Evolutionary conservation across 257 asterid genomes (phyloP), one percentile per base, ranked within the genome.

Genomic region (Voacanga thouarsii): DNA sequence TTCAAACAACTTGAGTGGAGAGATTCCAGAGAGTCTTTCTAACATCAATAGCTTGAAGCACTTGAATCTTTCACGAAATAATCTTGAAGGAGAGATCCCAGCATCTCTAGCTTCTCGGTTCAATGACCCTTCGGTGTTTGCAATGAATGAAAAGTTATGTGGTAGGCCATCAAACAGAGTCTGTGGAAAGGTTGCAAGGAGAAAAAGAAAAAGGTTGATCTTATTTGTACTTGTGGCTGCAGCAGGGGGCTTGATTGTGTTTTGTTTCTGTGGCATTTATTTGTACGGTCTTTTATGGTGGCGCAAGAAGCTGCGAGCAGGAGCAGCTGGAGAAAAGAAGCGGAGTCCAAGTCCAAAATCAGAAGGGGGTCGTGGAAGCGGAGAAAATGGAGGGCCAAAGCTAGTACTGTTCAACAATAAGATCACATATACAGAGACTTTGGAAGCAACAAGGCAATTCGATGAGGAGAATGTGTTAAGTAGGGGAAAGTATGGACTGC

Each of bases 391-490:
- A 10, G 90, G 77, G 15, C 96, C 93, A 18, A 93, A 93, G 86
- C 90, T 93, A 28, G 76, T 92, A 24, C 86, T 94, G 96, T 94
- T 94, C 90, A 87, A 86, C 82, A 85, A 89, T 87, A 90, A 88
- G 90, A 88, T 90, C 80, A 90, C 97, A 6, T 88, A 85, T 57
- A 88, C 93, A 7, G 98, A 94, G 78, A 90, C 98, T 19, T 55
- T 87, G 30, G 96, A 91, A 83, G 97, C 98, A n/a, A 93, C 98
- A 0, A 85, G 94, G 75, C 93, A 93, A 70, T 93, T 90, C 65
- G 98, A 91, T n/a, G 98, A 93, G 89, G 98, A 93, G 67, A 91
- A 89, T 61, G 98, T 93, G 77, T 43, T 93, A 47, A 93, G 92
- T 82, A 85, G 98, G 65, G 90, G 93, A 10, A 86, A 86, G 37